These are phyloP conservation scores for Saccharomyces cerevisiae DNA, from an alignment of 805 yeast genomes.

Conservation along the genomic window DNA sequence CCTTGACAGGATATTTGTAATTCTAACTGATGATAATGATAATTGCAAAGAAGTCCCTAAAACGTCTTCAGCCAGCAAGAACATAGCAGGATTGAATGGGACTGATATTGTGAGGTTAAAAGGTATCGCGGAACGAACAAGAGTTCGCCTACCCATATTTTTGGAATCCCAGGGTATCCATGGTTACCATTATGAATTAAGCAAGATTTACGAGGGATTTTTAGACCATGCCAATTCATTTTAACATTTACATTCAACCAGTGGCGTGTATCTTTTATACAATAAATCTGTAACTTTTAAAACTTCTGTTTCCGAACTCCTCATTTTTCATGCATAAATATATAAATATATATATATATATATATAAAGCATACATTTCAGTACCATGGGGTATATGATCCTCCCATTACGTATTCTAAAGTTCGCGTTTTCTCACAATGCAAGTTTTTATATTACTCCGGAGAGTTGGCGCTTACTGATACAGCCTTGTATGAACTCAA, in stretches of 20 bases:
- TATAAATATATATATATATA: neutral
- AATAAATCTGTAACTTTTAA: constrained; percentile 8
- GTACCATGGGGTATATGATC: neutral
- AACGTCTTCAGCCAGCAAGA: neutral
- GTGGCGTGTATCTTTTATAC: neutral
- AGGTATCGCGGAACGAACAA: constrained; percentile 46
- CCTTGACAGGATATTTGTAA: constrained; percentile 36
- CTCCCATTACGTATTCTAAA: neutral
- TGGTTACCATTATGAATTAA: constrained; percentile 39
- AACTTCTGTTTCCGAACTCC: neutral
- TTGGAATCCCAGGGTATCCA: constrained; percentile 31
- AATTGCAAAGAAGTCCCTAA: neutral
- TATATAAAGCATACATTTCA: neutral
- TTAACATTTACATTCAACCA: neutral
- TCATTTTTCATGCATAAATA: neutral
- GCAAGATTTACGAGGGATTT: constrained; percentile 37
- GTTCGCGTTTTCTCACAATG: constrained; percentile 6
- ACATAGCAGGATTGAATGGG: constrained; percentile 33
- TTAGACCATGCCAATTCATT: constrained; percentile 29
- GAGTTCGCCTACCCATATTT: constrained; percentile 34
- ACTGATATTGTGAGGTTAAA: constrained; percentile 47
- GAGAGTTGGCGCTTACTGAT: constrained; percentile 13
- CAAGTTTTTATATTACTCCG: constrained; percentile 5
- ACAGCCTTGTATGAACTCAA: constrained; percentile 43
- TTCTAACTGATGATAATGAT: constrained; percentile 30